A percentile compares a stretch with the other conserved stretches of the same genome.
These are phyloP conservation scores for Astrocystis sublimbata DNA, from an alignment of 495 filamentous ascomycete species.

Conservation along the genomic window DNA sequence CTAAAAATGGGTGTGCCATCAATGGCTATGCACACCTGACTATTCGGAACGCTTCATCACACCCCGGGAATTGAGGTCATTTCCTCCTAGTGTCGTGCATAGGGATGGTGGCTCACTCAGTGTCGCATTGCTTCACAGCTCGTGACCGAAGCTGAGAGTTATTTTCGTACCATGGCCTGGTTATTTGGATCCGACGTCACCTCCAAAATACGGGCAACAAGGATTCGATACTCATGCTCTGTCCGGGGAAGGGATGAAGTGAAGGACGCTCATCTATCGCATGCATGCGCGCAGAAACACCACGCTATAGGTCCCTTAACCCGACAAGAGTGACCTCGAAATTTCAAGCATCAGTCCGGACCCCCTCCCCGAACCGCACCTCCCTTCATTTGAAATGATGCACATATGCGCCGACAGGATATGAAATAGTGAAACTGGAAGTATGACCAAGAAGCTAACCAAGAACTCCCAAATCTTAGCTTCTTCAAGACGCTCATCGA, in stretches of 20 bases:
- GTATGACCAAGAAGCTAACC: slow-evolving; percentile 10
- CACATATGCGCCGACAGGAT: no score
- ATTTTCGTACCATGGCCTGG: neutral
- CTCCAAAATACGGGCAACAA: neutral
- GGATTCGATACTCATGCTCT: neutral
- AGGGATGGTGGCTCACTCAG: neutral
- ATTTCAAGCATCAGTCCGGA: no score
- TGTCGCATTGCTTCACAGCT: neutral
- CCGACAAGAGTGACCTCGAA: no score
- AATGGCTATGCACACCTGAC: neutral
- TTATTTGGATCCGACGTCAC: neutral
- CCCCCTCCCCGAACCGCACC: no score
- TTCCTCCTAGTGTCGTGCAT: neutral
- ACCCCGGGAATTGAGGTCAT: neutral
- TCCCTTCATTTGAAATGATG: no score
- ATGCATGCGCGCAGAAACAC: neutral
- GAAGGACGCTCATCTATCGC: neutral
- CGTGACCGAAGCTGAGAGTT: neutral
- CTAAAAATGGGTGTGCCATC: neutral
- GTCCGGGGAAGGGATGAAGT: neutral
- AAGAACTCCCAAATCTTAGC: slow-evolving; percentile 45
- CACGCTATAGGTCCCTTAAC: neutral
- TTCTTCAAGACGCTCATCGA: slow-evolving; percentile 99
- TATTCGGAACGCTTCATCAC: neutral
- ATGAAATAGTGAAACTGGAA: no score